Evolutionary conservation across 768 basidiomycete genomes (phyloP), one percentile per base, ranked within the genome.

Genomic region (Boletellus sp.): DNA sequence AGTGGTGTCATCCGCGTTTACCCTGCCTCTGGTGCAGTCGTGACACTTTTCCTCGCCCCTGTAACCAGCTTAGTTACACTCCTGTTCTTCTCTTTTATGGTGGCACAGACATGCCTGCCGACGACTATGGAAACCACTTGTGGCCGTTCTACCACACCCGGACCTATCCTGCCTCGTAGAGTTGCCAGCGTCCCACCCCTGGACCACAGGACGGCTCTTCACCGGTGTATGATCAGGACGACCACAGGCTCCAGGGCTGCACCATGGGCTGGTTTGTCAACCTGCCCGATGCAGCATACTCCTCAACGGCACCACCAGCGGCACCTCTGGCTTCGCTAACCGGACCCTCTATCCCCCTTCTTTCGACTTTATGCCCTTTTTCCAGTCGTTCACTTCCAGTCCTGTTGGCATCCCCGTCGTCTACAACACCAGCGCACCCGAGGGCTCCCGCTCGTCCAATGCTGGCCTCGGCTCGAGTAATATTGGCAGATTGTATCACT

Each of bases 201-300:
- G 92, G 94, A 62, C 90, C 90, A 38, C 63, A 65, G 4, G 85
- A 85, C 47, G 86, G 85, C 3, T 80, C 84, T 1, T 33, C 74
- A 1, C 75, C 83, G 0, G 68, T 57, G 0, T 91, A 89, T 62
- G 69, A 74, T 6, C 76, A 86, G 58, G 91, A 92, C 51, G 92
- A 94, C 54, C 67, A 80, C 51, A 82, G 94, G 77, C 72, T 81
- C 9, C 76, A 83, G 52, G 80, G 82, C 0, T 79, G 92, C 17
- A 90, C 87, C 23, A 97, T 97, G 94, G 90, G 93, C 10, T 88
- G 92, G 64, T 92, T 95, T 65, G 84, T 94, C 68, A 77, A 78
- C 35, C 83, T 96, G 8, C 83, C 92, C 0, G 81, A 90, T 41
- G 85, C 7, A 86, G 79, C 32, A 48, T 94, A n/a, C 77, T 93